Evolutionary conservation across 1,284 basidiomycete genomes (phyloP), one percentile per base, ranked within the genome.

Genomic region (Pseudozyma hubeiensis): DNA sequence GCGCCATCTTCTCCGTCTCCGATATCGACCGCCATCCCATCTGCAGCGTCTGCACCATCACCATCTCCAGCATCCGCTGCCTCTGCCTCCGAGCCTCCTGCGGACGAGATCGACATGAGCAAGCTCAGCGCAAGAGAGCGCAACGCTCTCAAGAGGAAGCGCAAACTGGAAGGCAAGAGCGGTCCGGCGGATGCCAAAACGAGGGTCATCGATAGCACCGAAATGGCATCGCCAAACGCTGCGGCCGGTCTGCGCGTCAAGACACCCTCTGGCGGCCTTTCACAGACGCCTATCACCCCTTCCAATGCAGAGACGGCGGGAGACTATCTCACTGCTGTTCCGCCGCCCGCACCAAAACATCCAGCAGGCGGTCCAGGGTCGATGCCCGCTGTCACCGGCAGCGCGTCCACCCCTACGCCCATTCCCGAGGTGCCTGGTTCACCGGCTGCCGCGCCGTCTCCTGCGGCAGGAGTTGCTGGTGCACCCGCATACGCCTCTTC

Each of bases 141-240:
- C 37, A 97, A 96, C 83, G 88, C 93, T 48, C 87, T 96, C 37
- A 97, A 97, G 83, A 89, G 94, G 17, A 96, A 96, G 81, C 90
- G 93, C 52, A 97, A 96, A 81, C 87, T 89, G 14, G 93, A 93
- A n/a, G 93, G 91, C 77, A 85, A 86, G 52, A 51, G 49, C 10
- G 62, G 70, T 19, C 53, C 58, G 14, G 55, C 57, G 30, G 67
- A 74, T 10, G 50, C 52, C 43, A 77, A 77, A 59, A 74, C 64
- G 5, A 40, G 59, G 16, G 63, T 69, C 39, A 41, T 61, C 46
- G 68, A 86, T 88, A 40, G 91, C 90, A 2, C 90, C 52, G 76
- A 74, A 44, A 59, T 52, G 45, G 49, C 53, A 16, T 67, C 72
- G 1, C 60, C 67, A 9, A 54, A 31, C 9, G 37, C 47, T 10